These are phyloP conservation scores for Uromyces viciae-fabae DNA, from an alignment of 1,284 basidiomycete species.

Conservation along the genomic window DNA sequence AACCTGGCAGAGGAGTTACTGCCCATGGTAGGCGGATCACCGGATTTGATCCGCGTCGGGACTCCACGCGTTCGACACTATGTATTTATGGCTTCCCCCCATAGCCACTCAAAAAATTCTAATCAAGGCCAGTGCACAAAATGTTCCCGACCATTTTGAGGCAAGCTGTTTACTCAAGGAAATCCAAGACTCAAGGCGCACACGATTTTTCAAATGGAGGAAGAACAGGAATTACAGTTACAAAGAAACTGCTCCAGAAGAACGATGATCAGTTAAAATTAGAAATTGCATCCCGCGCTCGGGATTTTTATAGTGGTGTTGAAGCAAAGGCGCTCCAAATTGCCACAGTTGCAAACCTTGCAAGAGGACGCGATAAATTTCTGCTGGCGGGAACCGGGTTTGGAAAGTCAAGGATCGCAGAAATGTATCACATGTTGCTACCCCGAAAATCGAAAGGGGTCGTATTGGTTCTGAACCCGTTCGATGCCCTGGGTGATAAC, in stretches of 20 bases:
- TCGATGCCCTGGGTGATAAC: constrained; percentile 7
- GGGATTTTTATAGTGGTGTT: not conserved
- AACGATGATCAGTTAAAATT: not conserved
- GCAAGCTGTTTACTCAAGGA: not conserved
- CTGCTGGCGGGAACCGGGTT: not conserved
- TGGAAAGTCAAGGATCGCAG: constrained; percentile 4
- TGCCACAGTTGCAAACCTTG: not conserved
- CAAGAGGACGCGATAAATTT: not conserved
- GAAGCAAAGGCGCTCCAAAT: not conserved
- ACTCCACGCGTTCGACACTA: not conserved
- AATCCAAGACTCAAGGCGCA: not conserved
- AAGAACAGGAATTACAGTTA: not conserved
- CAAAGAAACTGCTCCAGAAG: not conserved
- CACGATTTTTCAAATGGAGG: not conserved
- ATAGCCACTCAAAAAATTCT: not conserved
- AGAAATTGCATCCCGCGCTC: not conserved
- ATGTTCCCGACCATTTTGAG: not conserved
- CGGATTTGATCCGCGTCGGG: not conserved
- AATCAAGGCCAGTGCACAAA: not conserved
- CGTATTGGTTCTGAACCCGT: not conserved
- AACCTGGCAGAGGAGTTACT: too few relatives aligned
- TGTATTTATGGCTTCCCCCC: not conserved
- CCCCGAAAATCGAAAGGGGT: not conserved
- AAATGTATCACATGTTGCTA: not conserved
- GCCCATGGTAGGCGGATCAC: not conserved